A percentile compares a stretch with the other conserved stretches of the same genome.
Evolutionary conservation across 2,329 filamentous ascomycete species (phyloP).

Genomic region (Aureobasidium sp.): DNA sequence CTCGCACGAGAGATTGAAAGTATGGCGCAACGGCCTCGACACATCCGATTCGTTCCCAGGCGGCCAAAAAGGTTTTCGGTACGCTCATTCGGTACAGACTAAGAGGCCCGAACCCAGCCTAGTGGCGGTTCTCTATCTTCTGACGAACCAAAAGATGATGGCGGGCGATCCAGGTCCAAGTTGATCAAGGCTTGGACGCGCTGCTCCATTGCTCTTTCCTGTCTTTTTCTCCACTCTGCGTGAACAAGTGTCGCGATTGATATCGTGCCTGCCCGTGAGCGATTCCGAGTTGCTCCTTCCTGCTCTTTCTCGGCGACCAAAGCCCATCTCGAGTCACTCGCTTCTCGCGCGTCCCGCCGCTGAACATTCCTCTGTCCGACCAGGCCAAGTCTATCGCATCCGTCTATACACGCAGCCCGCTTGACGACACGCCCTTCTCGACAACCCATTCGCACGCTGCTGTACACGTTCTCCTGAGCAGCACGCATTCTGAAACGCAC

Average conservation of each 20-base stretch:
- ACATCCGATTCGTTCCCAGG: conserved; percentile 13
- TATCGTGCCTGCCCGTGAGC: not conserved
- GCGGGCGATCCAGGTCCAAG: conserved; percentile 10
- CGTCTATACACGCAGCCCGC: not conserved
- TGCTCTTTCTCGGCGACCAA: not conserved
- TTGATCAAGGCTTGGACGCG: conserved; percentile 11
- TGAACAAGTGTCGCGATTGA: conserved; percentile 2
- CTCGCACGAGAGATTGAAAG: not conserved
- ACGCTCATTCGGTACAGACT: conserved; percentile 11
- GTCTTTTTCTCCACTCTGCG: conserved; percentile 6
- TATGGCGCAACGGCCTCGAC: conserved; percentile 10
- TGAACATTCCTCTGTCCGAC: not conserved
- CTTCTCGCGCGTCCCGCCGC: conserved; percentile 1
- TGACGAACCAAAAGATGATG: conserved; percentile 7
- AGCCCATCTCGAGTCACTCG: conserved; percentile 1
- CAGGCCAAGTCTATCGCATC: not conserved
- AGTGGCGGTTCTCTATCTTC: conserved; percentile 13
- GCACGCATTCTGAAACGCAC: conserved; percentile 3
- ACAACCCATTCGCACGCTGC: not conserved
- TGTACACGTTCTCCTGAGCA: not conserved
- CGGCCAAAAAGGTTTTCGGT: conserved; percentile 12
- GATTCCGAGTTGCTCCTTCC: not conserved
- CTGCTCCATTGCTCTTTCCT: conserved; percentile 7
- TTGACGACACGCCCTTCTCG: not conserved
- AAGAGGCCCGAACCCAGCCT: conserved; percentile 12